phyloP scores from a whole-genome alignment of 345 rosid genomes.

The Barbarea vulgaris region DNA sequence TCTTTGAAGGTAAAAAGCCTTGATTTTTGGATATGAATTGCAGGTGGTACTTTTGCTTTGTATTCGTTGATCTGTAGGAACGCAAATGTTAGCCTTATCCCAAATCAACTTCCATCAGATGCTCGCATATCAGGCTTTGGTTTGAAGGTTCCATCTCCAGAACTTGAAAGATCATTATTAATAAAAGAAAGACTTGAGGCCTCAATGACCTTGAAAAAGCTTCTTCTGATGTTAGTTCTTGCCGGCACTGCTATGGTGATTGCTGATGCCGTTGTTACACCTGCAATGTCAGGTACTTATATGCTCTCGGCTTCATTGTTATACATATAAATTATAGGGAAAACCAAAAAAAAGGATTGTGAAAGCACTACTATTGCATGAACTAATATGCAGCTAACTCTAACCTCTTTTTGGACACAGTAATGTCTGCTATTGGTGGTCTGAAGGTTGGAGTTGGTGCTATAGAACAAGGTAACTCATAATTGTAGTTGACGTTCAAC shows the following conservation, averaged over 20 bases:
- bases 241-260: constrained; percentile 97
- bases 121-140: constrained; percentile 93
- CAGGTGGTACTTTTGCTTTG: constrained; percentile 99
- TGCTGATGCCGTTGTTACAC: constrained; percentile 98
- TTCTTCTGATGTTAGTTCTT: constrained; percentile 85
- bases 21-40: constrained; percentile 21
- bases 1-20: not conserved
- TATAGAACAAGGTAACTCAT: constrained; percentile 64
- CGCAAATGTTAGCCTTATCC: constrained; percentile 97
- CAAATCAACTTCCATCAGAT: constrained; percentile 97
- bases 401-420: constrained; percentile 53
- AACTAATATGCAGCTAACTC: constrained; percentile 7
- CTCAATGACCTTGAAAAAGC: constrained; percentile 73
- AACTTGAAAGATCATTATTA: constrained; percentile 91
- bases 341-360: not conserved
- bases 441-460: constrained; percentile 76
- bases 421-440: constrained; percentile 95
- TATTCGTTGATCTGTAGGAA: constrained; percentile 94
- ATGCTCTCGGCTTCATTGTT: not conserved
- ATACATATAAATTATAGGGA: not conserved
- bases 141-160: constrained; percentile 93
- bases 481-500: constrained; percentile 5
- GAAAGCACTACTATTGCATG: constrained; percentile 3
- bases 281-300: constrained; percentile 91
- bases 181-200: constrained; percentile 91